Evolutionary conservation across 345 rosid species (phyloP).

Genomic region (Salix brachista): DNA sequence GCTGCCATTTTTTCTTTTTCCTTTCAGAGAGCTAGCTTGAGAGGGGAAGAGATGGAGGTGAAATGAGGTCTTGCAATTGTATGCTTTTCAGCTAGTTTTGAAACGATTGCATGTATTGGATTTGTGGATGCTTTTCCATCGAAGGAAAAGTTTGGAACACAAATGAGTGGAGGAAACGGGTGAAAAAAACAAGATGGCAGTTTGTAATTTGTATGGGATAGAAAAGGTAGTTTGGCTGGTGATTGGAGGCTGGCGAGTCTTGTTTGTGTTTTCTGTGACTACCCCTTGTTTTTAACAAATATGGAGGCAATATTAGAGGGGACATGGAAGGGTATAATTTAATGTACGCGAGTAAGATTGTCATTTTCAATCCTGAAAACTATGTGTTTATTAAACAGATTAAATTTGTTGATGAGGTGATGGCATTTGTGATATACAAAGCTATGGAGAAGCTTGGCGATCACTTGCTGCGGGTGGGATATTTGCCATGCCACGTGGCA

Average conservation of each 20-base stretch:
- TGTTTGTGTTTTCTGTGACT: conserved; percentile 33
- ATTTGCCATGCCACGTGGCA: conserved; percentile 52
- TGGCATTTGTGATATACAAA: conserved; percentile 28
- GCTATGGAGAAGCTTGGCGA: conserved; percentile 66
- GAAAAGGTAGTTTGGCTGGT: conserved; percentile 7
- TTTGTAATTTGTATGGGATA: conserved; percentile 29
- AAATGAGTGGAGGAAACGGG: conserved; percentile 36
- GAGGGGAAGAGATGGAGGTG: not conserved
- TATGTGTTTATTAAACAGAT: not conserved
- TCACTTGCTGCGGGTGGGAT: conserved; percentile 40
- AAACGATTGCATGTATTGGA: too few relatives aligned
- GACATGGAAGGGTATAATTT: not conserved
- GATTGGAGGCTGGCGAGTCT: conserved; percentile 37
- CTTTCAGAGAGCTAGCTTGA: conserved; percentile 6
- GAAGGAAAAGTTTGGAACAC: conserved; percentile 10
- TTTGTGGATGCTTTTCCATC: not conserved
- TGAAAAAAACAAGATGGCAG: conserved; percentile 41
- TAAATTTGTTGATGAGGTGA: conserved; percentile 53
- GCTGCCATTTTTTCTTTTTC: conserved; percentile 54
- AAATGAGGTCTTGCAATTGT: too few relatives aligned
- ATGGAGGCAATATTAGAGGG: conserved; percentile 23
- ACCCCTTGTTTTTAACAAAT: conserved; percentile 34
- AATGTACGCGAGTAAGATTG: not conserved
- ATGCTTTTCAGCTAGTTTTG: not conserved
- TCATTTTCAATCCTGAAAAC: not conserved